Conservation (phyloP, 768 basidiomycete species). For the Dictyophora rubrovolvata region DNA sequence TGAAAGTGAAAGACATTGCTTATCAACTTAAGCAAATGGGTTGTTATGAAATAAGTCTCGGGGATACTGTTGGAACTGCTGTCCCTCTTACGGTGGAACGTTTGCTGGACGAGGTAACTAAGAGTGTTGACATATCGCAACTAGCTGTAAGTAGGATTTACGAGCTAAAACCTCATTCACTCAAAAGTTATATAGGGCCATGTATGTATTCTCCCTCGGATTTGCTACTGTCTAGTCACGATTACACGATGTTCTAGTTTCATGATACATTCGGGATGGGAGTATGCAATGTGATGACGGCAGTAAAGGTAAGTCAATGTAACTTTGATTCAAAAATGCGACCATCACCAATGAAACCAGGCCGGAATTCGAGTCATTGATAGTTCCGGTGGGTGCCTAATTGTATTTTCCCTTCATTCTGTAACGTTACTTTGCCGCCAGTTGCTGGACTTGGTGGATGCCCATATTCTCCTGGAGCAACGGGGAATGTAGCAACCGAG, state of each 20-base stretch:
- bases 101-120: constrained; percentile 64
- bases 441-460: constrained; percentile 91
- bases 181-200: background rate
- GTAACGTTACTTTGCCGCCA: background rate
- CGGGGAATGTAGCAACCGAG: constrained; percentile 91
- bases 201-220: background rate
- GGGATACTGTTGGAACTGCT: constrained; percentile 86
- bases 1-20: constrained; percentile 56
- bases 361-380: constrained; percentile 74
- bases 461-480: constrained; percentile 92
- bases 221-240: background rate
- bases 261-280: constrained; percentile 88
- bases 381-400: constrained; percentile 16
- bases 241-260: constrained; percentile 37
- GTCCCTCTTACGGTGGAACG: constrained; percentile 56
- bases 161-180: background rate
- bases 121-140: constrained; percentile 45
- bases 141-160: constrained; percentile 48
- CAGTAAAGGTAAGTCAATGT: constrained; percentile 30
- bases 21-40: constrained; percentile 77
- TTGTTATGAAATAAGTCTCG: constrained; percentile 86
- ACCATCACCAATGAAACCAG: constrained; percentile 20
- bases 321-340: constrained; percentile 11
- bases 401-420: background rate
- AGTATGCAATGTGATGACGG: constrained; percentile 63